These are phyloP conservation scores for Neoconidiobolus thromboides DNA, from an alignment of 371 early-diverging fungal genomes.

Conservation along the genomic window DNA sequence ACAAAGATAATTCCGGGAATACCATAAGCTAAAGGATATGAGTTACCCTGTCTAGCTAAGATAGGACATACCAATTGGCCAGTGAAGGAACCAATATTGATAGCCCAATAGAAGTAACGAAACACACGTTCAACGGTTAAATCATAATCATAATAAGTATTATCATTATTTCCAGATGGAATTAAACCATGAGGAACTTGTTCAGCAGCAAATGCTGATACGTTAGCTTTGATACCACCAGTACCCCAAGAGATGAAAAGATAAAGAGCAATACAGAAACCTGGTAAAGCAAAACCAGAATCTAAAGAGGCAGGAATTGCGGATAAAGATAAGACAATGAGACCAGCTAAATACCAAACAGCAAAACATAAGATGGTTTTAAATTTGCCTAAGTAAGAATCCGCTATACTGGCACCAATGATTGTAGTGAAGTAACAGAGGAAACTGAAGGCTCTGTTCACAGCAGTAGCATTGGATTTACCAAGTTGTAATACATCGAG, in stretches of 20 bases:
- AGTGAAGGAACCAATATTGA: conserved; percentile 44
- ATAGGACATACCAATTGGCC: conserved; percentile 13
- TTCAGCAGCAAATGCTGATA: conserved; percentile 51
- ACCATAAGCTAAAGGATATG: conserved; percentile 27
- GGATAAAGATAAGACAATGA: background rate
- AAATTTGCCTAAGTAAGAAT: background rate
- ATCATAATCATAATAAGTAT: conserved; percentile 13
- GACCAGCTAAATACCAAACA: background rate
- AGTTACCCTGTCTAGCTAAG: conserved; percentile 14
- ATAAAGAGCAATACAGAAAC: conserved; percentile 37
- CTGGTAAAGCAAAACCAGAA: conserved; percentile 31
- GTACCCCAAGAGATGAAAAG: conserved; percentile 65
- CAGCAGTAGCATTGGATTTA: conserved; percentile 39
- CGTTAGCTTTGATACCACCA: conserved; percentile 74
- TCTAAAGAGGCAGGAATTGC: conserved; percentile 19
- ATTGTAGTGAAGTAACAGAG: conserved; percentile 63
- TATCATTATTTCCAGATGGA: background rate
- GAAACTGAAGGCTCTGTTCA: conserved; percentile 56
- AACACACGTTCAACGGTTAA: conserved; percentile 34
- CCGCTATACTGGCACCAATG: conserved; percentile 47
- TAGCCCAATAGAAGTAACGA: conserved; percentile 61
- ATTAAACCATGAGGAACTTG: conserved; percentile 22
- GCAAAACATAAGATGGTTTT: background rate
- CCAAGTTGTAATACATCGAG: conserved; percentile 19
- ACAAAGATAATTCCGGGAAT: conserved; percentile 50